These are phyloP conservation scores for Marchantia polymorpha DNA, from an alignment of 225 moss, liverwort and hornwort genomes.

Conservation along the genomic window DNA sequence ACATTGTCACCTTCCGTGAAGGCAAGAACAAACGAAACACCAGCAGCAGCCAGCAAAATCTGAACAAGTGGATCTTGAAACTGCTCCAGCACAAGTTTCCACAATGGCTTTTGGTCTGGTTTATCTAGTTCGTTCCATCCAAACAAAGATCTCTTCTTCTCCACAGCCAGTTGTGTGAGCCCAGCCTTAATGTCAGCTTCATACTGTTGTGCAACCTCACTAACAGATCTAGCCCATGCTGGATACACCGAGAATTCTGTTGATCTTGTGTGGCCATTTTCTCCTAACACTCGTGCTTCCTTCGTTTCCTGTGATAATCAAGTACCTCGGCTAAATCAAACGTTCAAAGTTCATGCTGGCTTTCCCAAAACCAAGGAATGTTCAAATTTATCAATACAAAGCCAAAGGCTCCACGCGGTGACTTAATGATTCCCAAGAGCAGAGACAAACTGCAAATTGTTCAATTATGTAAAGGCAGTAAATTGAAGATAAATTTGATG, in stretches of 20 bases:
- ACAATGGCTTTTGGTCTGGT: slow-evolving; percentile 49
- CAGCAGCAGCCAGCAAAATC: slow-evolving; percentile 54
- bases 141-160: slow-evolving; percentile 37
- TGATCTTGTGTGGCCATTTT: not conserved
- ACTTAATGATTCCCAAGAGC: too few species aligned
- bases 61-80: slow-evolving; percentile 58
- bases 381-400: not conserved
- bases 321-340: slow-evolving; percentile 19
- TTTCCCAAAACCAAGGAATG: not conserved
- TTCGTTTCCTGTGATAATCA: slow-evolving; percentile 26
- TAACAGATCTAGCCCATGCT: slow-evolving; percentile 57
- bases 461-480: not conserved
- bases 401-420: not conserved
- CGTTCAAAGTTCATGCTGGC: not conserved
- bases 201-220: slow-evolving; percentile 41
- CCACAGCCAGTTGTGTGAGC: slow-evolving; percentile 36
- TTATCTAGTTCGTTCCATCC: slow-evolving; percentile 65
- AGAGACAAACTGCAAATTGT: not conserved
- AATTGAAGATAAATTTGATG: not conserved
- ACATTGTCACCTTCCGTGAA: slow-evolving; percentile 32
- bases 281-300: not conserved
- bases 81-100: slow-evolving; percentile 58
- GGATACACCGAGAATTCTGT: slow-evolving; percentile 15
- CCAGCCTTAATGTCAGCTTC: slow-evolving; percentile 41
- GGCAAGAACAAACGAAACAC: slow-evolving; percentile 51